Evolutionary conservation across 257 asterid genomes (phyloP).

Genomic region (Solanum tarapatanum): DNA sequence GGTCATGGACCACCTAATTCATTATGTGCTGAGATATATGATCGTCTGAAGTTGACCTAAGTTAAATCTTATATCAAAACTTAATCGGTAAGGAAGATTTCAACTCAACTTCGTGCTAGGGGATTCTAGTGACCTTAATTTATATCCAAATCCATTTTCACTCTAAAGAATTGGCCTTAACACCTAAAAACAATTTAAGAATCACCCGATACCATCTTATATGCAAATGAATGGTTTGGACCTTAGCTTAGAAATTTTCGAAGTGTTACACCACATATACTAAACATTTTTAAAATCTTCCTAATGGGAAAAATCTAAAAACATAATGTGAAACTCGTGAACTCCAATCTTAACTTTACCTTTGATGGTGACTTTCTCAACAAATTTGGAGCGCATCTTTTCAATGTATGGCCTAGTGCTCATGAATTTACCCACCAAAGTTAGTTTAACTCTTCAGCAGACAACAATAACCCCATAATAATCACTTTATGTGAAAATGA

Average conservation of each 20-base stretch:
- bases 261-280: not conserved
- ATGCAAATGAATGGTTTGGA: not conserved
- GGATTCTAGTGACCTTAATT: not conserved
- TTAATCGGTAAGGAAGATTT: not conserved
- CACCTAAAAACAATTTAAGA: not conserved
- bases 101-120: not conserved
- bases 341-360: not conserved
- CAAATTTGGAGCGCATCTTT: not conserved
- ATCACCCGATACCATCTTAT: no score
- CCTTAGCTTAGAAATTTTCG: not conserved
- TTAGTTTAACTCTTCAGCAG: not conserved
- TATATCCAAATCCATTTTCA: not conserved
- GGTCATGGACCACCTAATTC: not conserved
- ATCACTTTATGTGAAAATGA: not conserved
- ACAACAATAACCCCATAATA: not conserved
- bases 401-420: not conserved
- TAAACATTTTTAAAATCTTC: not conserved
- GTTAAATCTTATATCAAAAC: not conserved
- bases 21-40: not conserved
- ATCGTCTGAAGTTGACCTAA: not conserved
- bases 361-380: not conserved
- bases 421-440: not conserved
- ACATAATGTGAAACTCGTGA: not conserved
- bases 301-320: not conserved
- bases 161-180: not conserved